Percentiles rank a stretch among this genome's conserved stretches.
Conservation (phyloP, 371 early-diverging fungal genomes). For the Mortierella sp. region DNA sequence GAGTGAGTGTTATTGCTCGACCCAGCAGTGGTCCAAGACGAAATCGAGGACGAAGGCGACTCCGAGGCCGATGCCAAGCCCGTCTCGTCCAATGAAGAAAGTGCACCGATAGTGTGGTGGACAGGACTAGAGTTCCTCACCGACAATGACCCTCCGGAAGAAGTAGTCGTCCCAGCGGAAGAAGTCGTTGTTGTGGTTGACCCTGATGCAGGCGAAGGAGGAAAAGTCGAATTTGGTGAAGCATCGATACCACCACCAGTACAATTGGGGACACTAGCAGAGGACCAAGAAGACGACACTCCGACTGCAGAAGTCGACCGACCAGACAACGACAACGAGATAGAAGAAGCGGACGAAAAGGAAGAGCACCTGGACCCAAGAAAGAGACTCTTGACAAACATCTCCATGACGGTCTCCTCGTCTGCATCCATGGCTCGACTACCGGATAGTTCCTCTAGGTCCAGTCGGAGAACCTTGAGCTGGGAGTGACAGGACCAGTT, state of each 20-base stretch:
- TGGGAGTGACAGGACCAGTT: constrained; percentile 25
- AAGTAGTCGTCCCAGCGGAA: not conserved
- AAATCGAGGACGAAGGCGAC: not conserved
- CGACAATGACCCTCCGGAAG: too few species aligned
- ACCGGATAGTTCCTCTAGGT: constrained; percentile 21
- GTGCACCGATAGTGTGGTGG: not conserved
- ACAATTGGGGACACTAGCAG: not conserved
- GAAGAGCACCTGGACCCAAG: not conserved
- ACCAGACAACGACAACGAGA: not conserved
- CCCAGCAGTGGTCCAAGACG: not conserved
- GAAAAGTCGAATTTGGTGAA: not conserved
- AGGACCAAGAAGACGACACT: not conserved
- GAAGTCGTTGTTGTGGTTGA: not conserved
- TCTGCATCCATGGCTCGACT: constrained; percentile 13
- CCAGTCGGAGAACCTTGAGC: constrained; percentile 14
- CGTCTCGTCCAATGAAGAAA: not conserved
- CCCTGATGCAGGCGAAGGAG: not conserved
- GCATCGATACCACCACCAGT: not conserved
- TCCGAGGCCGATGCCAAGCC: not conserved
- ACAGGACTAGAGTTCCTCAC: too few species aligned
- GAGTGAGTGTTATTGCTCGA: not conserved
- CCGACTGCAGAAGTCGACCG: not conserved
- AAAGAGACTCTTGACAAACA: constrained; percentile 35
- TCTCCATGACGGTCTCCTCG: constrained; percentile 32
- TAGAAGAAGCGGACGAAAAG: too few species aligned